A percentile compares a stretch with the other conserved stretches of the same genome.
Evolutionary conservation across 2,329 filamentous ascomycete species (phyloP).

Genomic region (Nannizzia gypsea): DNA sequence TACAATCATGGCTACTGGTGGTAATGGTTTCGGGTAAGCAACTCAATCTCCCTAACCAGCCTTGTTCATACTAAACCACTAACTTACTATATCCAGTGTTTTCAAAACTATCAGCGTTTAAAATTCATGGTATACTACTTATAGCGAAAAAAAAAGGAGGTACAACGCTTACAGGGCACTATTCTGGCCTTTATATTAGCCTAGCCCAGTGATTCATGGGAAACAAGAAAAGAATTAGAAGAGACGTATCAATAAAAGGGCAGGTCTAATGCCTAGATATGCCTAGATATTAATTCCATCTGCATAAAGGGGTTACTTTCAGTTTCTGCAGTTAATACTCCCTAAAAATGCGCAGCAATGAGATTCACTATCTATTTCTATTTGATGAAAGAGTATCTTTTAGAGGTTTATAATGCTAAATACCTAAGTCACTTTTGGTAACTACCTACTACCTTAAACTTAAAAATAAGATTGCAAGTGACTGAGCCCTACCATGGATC

Average conservation of each 20-base stretch:
- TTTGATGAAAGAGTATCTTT: not conserved
- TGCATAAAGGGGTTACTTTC: too few species aligned
- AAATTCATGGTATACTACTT: not conserved
- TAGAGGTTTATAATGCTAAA: not conserved
- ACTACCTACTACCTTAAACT: too few species aligned
- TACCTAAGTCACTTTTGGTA: not conserved
- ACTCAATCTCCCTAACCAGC: not conserved
- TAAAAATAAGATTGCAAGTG: not conserved
- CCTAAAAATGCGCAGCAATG: not conserved
- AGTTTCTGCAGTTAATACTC: not conserved
- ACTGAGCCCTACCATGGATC: not conserved
- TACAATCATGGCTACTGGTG: constrained; percentile 76
- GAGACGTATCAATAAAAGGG: not conserved
- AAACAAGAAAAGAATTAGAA: not conserved
- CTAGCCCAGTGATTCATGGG: not conserved
- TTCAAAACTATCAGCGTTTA: constrained; percentile 76
- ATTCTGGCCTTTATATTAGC: not conserved
- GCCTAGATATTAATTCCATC: too few species aligned
- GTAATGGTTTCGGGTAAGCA: constrained; percentile 59
- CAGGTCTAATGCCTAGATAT: not conserved
- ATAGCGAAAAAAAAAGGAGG: not conserved
- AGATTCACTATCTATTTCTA: not conserved
- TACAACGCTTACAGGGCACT: not conserved
- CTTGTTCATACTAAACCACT: constrained; percentile 12
- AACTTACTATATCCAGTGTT: constrained; percentile 40